These are phyloP conservation scores for Colletotrichum graminicola DNA, from an alignment of 2,329 filamentous ascomycete species.

Conservation along the genomic window DNA sequence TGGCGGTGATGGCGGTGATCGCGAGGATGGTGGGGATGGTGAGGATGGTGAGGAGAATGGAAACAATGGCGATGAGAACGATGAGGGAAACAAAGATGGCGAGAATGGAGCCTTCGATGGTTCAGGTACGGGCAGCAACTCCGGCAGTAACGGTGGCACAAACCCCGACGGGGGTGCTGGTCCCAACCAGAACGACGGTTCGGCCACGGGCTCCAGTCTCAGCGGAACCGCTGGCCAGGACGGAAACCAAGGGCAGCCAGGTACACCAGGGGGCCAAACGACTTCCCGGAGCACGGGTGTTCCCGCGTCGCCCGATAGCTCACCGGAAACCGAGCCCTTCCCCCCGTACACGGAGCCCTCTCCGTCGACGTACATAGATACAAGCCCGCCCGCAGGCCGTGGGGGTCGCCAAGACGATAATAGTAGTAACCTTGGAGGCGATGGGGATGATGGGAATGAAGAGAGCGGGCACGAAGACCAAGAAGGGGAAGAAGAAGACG, in stretches of 20 bases:
- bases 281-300: too few species aligned
- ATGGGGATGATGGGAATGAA: background rate
- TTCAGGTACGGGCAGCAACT: background rate
- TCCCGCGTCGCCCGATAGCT: background rate
- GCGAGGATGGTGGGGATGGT: fast-evolving
- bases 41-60: background rate
- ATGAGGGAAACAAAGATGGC: background rate
- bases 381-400: background rate
- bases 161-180: background rate
- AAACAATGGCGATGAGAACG: background rate
- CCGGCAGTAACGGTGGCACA: background rate
- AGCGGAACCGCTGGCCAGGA: background rate
- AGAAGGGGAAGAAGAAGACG: background rate
- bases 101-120: background rate
- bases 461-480: background rate
- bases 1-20: background rate
- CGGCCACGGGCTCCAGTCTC: background rate
- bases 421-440: background rate
- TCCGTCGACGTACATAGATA: background rate
- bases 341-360: background rate
- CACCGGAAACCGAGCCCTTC: background rate
- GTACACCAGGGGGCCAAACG: too few species aligned
- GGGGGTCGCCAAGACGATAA: too few species aligned
- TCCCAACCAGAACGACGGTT: background rate
- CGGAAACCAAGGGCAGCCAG: background rate